Evolutionary conservation across 305 asterid genomes (phyloP), one percentile per base, ranked within the genome.

Genomic region (Plantago coronopus): DNA sequence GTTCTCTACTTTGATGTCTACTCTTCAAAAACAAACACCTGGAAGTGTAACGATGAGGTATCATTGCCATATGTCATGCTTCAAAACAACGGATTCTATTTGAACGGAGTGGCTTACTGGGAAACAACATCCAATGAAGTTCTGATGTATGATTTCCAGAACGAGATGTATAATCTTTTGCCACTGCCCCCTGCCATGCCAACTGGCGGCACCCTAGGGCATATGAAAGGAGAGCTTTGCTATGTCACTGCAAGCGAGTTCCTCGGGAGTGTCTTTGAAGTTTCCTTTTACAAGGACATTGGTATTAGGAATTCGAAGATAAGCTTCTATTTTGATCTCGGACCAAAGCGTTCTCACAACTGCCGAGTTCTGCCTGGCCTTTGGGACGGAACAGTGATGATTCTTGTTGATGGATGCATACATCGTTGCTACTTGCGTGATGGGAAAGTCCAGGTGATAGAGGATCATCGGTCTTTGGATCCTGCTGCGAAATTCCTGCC

Each of bases 101-200:
- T 54, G 57, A 57, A 71, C 11, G 77, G 74, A 15, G 44, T 25
- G 57, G 74, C 61, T 21, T 75, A 67, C 54, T 75, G 67, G 70
- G 71, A 64, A 47, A 43, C 75, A 6, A 14, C 53, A n/a, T 51
- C 67, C 2, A 17, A 17, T 3, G 65, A 55, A 51, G 43, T 75
- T 23, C 50, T 75, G 61, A 76, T 66, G 5, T 70, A 67, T 60
- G 65, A 60, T 63, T 49, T 64, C 1, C 25, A 63, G 60, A 61
- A 40, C 23, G 69, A 67, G 54, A 23, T 62, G n/a, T 6, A 49
- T 54, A 66, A 57, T 45, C 22, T 70, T 54, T 10, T 65, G 19
- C 34, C 62, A 21, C 44, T 74, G 38, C 76, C 69, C 23, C 45
- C 54, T 42, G 37, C 34, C 20, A 19, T 14, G 22, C 66, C 38